Conservation (phyloP, 495 filamentous ascomycete species). For the Evernia prunastri region DNA sequence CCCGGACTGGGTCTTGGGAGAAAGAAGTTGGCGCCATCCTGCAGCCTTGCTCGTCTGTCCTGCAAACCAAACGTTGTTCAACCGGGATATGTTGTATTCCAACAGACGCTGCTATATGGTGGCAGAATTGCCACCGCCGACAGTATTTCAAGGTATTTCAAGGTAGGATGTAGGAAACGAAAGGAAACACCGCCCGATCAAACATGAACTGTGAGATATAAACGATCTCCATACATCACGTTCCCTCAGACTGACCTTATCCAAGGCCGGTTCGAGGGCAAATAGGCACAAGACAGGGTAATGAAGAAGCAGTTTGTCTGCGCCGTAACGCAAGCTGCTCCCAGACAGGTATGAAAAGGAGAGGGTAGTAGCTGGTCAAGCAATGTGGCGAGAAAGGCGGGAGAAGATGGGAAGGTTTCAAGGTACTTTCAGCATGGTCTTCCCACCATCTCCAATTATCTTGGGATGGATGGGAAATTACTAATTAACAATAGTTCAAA, state of each 20-base stretch:
- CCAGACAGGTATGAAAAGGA: constrained; percentile 2
- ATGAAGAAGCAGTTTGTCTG: neutral
- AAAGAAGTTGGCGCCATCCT: constrained; percentile 3
- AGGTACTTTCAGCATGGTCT: too few relatives aligned
- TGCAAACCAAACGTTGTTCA: neutral
- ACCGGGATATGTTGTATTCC: too few relatives aligned
- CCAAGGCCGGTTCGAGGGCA: neutral
- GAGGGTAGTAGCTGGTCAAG: neutral
- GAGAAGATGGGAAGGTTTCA: neutral
- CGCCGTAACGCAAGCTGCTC: neutral
- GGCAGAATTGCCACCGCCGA: neutral
- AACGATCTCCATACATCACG: neutral
- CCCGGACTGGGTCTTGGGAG: constrained; percentile 10
- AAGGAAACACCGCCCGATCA: neutral
- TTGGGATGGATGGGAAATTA: too few relatives aligned
- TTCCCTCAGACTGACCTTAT: neutral
- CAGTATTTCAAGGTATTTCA: neutral
- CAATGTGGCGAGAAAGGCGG: neutral
- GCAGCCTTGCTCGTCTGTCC: neutral
- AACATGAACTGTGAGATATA: neutral
- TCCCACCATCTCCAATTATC: neutral
- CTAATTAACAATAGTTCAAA: too few relatives aligned
- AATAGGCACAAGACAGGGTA: neutral
- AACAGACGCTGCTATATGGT: neutral
- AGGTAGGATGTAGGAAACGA: neutral